phyloP scores from a whole-genome alignment of 2,329 filamentous ascomycete genomes.

The Chaetomium strumarium region DNA sequence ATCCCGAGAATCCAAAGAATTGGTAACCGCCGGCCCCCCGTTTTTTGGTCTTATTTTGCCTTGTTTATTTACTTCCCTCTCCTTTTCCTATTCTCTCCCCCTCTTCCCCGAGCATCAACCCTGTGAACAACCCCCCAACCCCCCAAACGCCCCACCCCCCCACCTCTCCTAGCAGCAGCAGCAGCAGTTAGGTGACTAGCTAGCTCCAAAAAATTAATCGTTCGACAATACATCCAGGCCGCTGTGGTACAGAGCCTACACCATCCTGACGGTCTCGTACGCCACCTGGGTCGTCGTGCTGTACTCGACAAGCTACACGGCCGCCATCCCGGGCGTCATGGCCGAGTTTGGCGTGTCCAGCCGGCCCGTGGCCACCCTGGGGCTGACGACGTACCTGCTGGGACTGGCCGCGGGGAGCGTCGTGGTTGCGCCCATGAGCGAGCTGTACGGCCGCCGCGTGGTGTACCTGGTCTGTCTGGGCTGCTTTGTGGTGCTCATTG shows the following conservation, averaged over 20 bases:
- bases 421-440: slow-evolving; percentile 65
- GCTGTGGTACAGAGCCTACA: slow-evolving; percentile 38
- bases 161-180: no score
- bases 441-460: slow-evolving; percentile 58
- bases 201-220: no score
- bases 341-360: slow-evolving; percentile 51
- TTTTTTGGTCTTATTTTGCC: no score
- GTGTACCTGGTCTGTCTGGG: slow-evolving; percentile 61
- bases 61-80: neutral
- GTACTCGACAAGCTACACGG: slow-evolving; percentile 71
- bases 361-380: slow-evolving; percentile 58
- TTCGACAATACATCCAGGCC: no score
- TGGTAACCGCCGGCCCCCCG: slow-evolving; percentile 45
- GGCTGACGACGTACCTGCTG: slow-evolving; percentile 67
- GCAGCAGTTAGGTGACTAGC: no score
- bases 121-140: no score
- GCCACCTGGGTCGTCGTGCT: slow-evolving; percentile 48
- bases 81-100: neutral
- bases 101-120: no score
- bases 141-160: no score
- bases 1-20: slow-evolving; percentile 59
- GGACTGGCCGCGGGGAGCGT: slow-evolving; percentile 65
- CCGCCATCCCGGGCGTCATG: slow-evolving; percentile 61
- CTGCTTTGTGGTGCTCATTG: slow-evolving; percentile 58
- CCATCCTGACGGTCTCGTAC: slow-evolving; percentile 37